Evolutionary conservation across 129 eudicot genomes (phyloP), one percentile per base, ranked within the genome.

Genomic region (Pittosporum tobira): DNA sequence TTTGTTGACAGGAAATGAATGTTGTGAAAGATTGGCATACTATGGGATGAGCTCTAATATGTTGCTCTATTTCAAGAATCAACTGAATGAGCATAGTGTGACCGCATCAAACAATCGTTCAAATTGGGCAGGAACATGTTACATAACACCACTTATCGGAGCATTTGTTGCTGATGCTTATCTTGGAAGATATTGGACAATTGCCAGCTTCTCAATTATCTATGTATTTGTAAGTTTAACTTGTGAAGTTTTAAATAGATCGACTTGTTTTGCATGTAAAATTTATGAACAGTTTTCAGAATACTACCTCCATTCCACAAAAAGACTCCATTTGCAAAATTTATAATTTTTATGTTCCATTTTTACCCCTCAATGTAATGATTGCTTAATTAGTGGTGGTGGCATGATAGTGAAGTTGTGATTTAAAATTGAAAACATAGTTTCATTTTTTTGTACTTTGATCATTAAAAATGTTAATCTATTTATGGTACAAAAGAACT

Each of bases 111-210:
- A 15, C 27, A 52, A 52, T 27, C 59, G 59, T 52, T 52, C 59
- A 52, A 52, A 52, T 8, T 52, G 59, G 59, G 0, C 40, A 3
- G 59, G 59, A 52, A 26, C 59, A 25, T 52, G 59, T 52, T 52
- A 26, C 10, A 19, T 31, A 29, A 52, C 59, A 25, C 59, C 59
- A 1, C 21, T 52, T 36, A 18, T 52, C 5, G 59, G 59, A 52
- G 59, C 59, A 52, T 52, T 22, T 52, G 30, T 52, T 52, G 37
- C 59, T 16, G 59, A 52, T 52, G 59, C 59, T 27, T 52, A 52
- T 52, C 59, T 52, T 21, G 59, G 59, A 28, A 52, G 59, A 52
- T 52, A 52, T 28, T 52, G 59, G 59, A 52, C 59, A 27, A 52
- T 52, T 52, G 59, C 59, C 37, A 52, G 59, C 21, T 52, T 52